Evolutionary conservation across 2,329 filamentous ascomycete species (phyloP), one percentile per base, ranked within the genome.

Genomic region (Xylariaceae sp.): DNA sequence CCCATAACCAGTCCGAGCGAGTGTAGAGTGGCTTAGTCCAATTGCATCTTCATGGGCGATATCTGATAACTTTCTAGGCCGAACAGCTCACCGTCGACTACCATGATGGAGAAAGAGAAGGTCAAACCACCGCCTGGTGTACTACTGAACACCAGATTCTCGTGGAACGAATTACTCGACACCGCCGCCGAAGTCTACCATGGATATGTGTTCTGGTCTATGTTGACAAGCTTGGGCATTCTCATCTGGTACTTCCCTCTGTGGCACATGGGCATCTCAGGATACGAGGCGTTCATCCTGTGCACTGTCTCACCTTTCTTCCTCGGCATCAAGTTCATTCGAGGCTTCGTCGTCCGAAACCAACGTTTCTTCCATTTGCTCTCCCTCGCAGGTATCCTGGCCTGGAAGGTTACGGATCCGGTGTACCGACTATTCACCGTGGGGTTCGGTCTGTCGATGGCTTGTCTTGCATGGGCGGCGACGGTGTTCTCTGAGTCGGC

Each of bases 231-330:
- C 62, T 80, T 99, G 55, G 92, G 91, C 30, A 80, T 99, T 50
- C 81, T 90, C 48, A 88, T 99, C 50, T 99, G 94, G 94, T 99
- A 95, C 75, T 99, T 99, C 73, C 94, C 94, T 11, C 83, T 99
- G 9, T 99, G 94, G 94, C 86, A 97, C 73, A 99, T 99, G 94
- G 94, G 94, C 34, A 95, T 99, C 62, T 97, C 93, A 3, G 94
- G 94, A 63, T 99, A 94, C 71, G 94, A 99, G 76, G 88, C 87
- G 49, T 81, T 96, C 65, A 87, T 99, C 70, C 88, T 97, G 85
- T 84, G 83, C 53, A 93, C 90, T 2, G 74, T 93, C 55, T 89
- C 92, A 3, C 94, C 94, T 0, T 79, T 92, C 45, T 74, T 97
- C 17, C 84, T 99, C 49, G 86, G 81, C 18, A 87, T 92, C 63